These are phyloP conservation scores for Nigrospora osmanthi DNA, from an alignment of 2,329 filamentous ascomycete species.

Conservation along the genomic window DNA sequence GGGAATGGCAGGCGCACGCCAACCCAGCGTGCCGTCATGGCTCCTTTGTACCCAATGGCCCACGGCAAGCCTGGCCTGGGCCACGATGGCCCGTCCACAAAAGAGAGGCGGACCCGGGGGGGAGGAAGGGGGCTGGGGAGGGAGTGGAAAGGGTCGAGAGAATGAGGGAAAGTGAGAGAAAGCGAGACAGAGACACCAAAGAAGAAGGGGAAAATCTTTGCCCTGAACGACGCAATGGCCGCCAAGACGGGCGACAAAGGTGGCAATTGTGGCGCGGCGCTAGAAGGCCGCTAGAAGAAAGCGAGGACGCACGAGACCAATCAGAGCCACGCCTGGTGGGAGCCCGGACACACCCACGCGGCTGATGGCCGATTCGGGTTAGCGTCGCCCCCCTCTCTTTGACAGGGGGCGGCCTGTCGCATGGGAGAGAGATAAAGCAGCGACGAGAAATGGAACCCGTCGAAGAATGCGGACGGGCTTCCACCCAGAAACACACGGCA, in stretches of 20 bases:
- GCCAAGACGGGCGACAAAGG: background rate
- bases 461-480: background rate
- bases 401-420: too few relatives aligned
- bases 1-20: too few relatives aligned
- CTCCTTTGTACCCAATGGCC: too few relatives aligned
- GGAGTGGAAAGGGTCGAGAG: too few relatives aligned
- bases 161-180: too few relatives aligned
- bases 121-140: too few relatives aligned
- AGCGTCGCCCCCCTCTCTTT: background rate
- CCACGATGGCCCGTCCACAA: background rate
- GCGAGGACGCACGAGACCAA: constrained; percentile 12
- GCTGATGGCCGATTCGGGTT: background rate
- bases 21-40: too few relatives aligned
- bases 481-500: too few relatives aligned
- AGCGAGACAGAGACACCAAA: background rate
- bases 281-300: constrained; percentile 31
- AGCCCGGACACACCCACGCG: constrained; percentile 1
- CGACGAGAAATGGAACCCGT: constrained; percentile 2
- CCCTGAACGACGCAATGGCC: too few relatives aligned
- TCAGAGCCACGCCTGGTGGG: constrained; percentile 5
- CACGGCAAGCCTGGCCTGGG: too few relatives aligned
- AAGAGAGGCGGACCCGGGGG: too few relatives aligned
- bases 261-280: constrained; percentile 15
- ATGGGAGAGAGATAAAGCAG: constrained; percentile 2
- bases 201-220: background rate